Evolutionary conservation across 768 basidiomycete genomes (phyloP).

Genomic region (Royoungia palumana): DNA sequence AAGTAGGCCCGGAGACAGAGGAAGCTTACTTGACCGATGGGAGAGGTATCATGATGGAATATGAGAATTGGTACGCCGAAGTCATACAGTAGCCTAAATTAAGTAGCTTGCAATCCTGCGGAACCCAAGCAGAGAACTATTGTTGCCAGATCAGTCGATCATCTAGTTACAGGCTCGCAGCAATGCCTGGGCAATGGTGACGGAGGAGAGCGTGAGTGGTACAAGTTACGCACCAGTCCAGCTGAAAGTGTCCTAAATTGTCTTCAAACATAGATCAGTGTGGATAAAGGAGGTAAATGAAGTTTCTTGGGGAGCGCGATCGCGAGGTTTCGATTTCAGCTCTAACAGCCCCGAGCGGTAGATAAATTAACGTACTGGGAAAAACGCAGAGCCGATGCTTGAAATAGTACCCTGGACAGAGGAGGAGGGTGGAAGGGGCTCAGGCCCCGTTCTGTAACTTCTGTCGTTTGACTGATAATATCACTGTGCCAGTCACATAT

Average conservation of each 20-base stretch:
- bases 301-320: background rate
- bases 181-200: background rate
- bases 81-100: too few species aligned
- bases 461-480: too few species aligned
- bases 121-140: background rate
- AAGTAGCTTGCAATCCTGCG: too few species aligned
- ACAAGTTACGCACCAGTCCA: background rate
- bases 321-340: background rate
- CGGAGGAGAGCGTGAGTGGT: too few species aligned
- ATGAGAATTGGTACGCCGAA: too few species aligned
- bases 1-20: too few species aligned
- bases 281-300: background rate
- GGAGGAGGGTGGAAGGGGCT: background rate
- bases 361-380: background rate
- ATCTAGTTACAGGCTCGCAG: too few species aligned
- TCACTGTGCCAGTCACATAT: too few species aligned
- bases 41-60: too few species aligned
- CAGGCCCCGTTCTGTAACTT: too few species aligned
- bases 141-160: background rate
- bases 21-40: too few species aligned
- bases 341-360: constrained; percentile 1
- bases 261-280: background rate
- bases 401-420: background rate
- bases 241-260: background rate
- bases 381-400: background rate